Conservation (phyloP, 106 monocot species). For the Phalaenopsis aphrodite region DNA sequence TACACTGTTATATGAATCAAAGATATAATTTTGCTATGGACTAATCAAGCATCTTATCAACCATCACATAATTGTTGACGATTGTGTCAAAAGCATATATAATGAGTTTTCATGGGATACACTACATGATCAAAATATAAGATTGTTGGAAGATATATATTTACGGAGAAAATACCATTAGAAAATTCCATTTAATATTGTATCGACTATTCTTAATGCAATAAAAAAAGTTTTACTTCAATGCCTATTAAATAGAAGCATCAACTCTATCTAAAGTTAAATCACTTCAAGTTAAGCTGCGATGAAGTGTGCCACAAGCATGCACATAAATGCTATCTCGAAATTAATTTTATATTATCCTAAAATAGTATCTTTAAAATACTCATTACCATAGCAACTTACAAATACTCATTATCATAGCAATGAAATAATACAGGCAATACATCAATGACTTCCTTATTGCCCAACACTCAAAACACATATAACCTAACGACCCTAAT, state of each 20-base stretch:
- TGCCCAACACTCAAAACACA: no score
- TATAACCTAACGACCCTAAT: no score
- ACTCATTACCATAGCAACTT: not conserved
- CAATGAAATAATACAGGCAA: not conserved
- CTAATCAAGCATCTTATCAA: not conserved
- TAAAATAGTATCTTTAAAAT: not conserved
- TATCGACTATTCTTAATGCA: not conserved
- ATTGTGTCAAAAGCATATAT: not conserved
- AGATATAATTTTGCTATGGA: not conserved
- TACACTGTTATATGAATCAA: not conserved
- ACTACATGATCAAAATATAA: not conserved
- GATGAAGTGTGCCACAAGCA: not conserved
- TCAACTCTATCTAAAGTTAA: not conserved
- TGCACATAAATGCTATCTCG: not conserved
- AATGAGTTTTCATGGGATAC: not conserved
- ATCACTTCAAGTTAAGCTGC: not conserved
- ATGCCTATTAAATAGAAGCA: not conserved
- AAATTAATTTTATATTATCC: not conserved
- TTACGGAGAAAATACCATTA: not conserved
- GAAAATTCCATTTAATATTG: not conserved
- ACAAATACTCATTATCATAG: not conserved
- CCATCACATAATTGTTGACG: not conserved
- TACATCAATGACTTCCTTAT: no score
- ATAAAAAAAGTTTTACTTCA: not conserved
- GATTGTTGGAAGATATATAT: not conserved